These are phyloP conservation scores for Acanthamoeba healyi DNA, from an alignment of 208 protist species.

Conservation along the genomic window DNA sequence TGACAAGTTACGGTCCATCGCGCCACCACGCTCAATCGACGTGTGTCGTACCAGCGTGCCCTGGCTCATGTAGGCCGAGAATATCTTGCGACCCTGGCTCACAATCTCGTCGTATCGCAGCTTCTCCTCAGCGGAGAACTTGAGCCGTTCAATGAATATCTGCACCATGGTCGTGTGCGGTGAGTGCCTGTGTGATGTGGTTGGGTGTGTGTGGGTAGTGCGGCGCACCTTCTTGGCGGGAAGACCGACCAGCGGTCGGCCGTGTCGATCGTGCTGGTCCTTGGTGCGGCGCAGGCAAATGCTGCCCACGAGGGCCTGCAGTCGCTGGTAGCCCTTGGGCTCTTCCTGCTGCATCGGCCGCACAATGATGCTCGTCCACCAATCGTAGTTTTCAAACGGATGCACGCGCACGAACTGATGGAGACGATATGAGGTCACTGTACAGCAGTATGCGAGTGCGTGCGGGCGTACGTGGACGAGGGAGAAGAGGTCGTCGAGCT, in stretches of 20 bases:
- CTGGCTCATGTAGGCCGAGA: conserved; percentile 11
- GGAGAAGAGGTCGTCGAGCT: conserved; percentile 90
- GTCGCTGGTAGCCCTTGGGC: conserved; percentile 26
- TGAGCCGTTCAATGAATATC: conserved; percentile 2
- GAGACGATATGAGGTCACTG: too few relatives aligned
- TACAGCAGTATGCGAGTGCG: not conserved
- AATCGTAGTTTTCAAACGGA: conserved; percentile 50
- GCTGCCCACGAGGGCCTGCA: conserved; percentile 51
- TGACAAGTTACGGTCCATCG: too few relatives aligned
- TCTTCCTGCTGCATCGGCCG: conserved; percentile 60
- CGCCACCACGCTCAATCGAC: too few relatives aligned
- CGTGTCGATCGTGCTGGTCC: conserved; percentile 18
- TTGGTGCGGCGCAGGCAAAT: conserved; percentile 58
- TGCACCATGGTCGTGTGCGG: not conserved
- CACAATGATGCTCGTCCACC: conserved; percentile 42
- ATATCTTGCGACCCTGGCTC: conserved; percentile 26
- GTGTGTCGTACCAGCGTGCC: conserved; percentile 41
- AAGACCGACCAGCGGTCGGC: conserved; percentile 39
- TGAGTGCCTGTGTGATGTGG: not conserved
- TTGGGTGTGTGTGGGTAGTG: not conserved
- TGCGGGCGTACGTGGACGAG: conserved; percentile 86
- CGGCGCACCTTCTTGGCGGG: conserved; percentile 19
- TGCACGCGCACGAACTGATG: conserved; percentile 35
- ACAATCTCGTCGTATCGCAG: conserved; percentile 25
- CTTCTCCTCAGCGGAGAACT: conserved; percentile 19